Evolutionary conservation across 208 protist species (phyloP).

Genomic region (Trypanosoma cruzi): DNA sequence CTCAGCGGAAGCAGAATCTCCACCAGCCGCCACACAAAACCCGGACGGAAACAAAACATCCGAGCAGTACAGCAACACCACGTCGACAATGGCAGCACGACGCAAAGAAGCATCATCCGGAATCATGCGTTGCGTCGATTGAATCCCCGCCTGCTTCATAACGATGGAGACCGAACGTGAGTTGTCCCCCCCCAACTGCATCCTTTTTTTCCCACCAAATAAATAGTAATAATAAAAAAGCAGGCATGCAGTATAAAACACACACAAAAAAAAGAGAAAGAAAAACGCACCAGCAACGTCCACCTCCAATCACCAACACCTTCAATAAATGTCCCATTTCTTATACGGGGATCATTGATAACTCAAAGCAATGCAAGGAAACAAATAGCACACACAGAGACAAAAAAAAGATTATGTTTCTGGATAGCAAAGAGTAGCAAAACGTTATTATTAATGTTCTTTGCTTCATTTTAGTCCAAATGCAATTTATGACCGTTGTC

Average conservation of each 20-base stretch:
- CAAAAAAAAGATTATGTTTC: too few species aligned
- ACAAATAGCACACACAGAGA: too few species aligned
- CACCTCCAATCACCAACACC: not conserved
- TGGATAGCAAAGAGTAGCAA: too few species aligned
- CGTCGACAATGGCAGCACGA: slow-evolving; percentile 48
- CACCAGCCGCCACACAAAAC: too few species aligned
- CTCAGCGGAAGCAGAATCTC: not conserved
- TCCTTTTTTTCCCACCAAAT: slow-evolving; percentile 5
- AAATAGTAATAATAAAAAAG: slow-evolving; percentile 5
- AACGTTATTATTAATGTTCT: too few species aligned
- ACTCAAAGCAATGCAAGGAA: too few species aligned
- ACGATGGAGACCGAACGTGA: not conserved
- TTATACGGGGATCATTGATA: too few species aligned
- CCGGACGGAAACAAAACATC: slow-evolving; percentile 25
- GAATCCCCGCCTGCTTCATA: slow-evolving; percentile 9
- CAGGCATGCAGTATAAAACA: not conserved
- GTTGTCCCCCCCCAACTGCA: not conserved
- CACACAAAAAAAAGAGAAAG: slow-evolving; percentile 15
- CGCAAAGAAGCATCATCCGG: slow-evolving; percentile 57
- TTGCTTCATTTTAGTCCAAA: too few species aligned
- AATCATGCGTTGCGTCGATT: slow-evolving; percentile 38
- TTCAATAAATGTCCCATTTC: too few species aligned
- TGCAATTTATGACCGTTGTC: too few species aligned
- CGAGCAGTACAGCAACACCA: slow-evolving; percentile 59
- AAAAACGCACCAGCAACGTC: slow-evolving; percentile 4